phyloP scores from a whole-genome alignment of 2,329 filamentous ascomycete genomes.

The Fusarium sp. region DNA sequence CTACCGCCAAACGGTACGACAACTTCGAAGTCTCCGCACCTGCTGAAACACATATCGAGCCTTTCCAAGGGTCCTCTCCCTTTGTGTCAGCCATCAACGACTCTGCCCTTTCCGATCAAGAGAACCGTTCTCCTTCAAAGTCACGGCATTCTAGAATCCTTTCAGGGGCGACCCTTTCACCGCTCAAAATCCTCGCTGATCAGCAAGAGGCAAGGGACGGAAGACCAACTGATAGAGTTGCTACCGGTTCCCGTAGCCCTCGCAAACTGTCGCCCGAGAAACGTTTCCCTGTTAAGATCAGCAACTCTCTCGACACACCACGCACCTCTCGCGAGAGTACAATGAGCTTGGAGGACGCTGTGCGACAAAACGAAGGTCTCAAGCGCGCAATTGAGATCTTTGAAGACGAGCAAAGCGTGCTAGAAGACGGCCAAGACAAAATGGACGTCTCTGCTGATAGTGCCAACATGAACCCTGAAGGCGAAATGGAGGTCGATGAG shows the following conservation, averaged over 20 bases:
- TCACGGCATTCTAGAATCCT: constrained; percentile 65
- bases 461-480: constrained; percentile 45
- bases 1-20: constrained; percentile 37
- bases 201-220: constrained; percentile 44
- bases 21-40: constrained; percentile 38
- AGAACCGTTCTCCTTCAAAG: constrained; percentile 61
- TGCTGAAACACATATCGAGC: constrained; percentile 26
- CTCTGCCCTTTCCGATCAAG: constrained; percentile 52
- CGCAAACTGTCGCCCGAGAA: constrained; percentile 64
- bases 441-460: constrained; percentile 40
- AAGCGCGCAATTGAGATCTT: constrained; percentile 71
- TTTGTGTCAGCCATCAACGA: constrained; percentile 50
- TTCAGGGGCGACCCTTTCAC: constrained; percentile 67
- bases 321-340: constrained; percentile 51
- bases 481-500: constrained; percentile 47
- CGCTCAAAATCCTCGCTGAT: constrained; percentile 65
- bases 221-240: constrained; percentile 40
- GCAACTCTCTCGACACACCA: constrained; percentile 45
- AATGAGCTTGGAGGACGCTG: constrained; percentile 63
- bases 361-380: constrained; percentile 66
- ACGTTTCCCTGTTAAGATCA: constrained; percentile 71
- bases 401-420: constrained; percentile 61
- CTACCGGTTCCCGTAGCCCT: constrained; percentile 56
- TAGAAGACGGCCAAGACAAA: constrained; percentile 48
- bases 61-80: constrained; percentile 42